Conservation (phyloP, 164 flowering plant species). For the Nymphaea thermarum region DNA sequence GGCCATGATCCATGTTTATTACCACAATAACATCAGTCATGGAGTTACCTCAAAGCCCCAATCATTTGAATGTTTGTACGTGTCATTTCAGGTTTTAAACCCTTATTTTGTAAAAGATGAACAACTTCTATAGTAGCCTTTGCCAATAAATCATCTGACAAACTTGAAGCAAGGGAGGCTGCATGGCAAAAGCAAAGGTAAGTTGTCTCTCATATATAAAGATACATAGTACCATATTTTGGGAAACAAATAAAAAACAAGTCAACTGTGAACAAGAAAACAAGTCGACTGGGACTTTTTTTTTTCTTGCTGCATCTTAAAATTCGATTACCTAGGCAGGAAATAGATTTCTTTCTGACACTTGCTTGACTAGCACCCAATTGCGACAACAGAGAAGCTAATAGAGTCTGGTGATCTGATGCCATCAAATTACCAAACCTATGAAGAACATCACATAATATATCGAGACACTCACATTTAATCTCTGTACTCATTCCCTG, state of each 20-base stretch:
- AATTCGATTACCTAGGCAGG: slow-evolving; percentile 51
- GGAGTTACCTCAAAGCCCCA: slow-evolving; percentile 73
- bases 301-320: background rate
- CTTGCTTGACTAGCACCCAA: slow-evolving; percentile 77
- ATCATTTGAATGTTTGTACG: slow-evolving; percentile 98
- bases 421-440: slow-evolving; percentile 85
- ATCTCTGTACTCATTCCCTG: slow-evolving; percentile 79
- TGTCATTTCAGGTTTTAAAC: slow-evolving; percentile 60
- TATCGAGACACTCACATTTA: slow-evolving; percentile 94
- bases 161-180: slow-evolving; percentile 92
- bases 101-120: slow-evolving; percentile 48
- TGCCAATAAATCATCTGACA: slow-evolving; percentile 89
- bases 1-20: too few relatives aligned
- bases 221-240: too few relatives aligned
- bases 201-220: too few relatives aligned
- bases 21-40: background rate
- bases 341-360: slow-evolving; percentile 76
- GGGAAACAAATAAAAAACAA: too few relatives aligned
- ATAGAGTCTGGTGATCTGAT: slow-evolving; percentile 55
- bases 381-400: slow-evolving; percentile 66
- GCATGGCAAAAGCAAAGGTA: slow-evolving; percentile 3
- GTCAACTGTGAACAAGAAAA: background rate
- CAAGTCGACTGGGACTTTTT: too few relatives aligned
- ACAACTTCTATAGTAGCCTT: slow-evolving; percentile 80
- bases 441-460: slow-evolving; percentile 84